Percentiles rank a stretch among this genome's conserved stretches.
Conservation (phyloP, 2,329 filamentous ascomycete genomes). For the Fusarium nisikadoi region DNA sequence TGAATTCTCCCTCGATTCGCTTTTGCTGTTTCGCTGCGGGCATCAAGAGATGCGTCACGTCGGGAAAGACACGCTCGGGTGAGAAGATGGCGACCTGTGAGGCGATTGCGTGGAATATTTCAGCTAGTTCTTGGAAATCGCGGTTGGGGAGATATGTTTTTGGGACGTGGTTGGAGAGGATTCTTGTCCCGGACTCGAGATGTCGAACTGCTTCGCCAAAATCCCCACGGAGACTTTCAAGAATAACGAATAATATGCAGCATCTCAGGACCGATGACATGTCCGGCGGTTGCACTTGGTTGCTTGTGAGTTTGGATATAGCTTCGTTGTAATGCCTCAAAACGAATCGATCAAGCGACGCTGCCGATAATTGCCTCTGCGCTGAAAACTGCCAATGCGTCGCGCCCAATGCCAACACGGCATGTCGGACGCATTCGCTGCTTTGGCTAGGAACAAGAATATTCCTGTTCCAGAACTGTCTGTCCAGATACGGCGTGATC, state of each 20-base stretch:
- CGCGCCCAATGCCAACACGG: neutral
- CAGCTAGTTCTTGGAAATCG: neutral
- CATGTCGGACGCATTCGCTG: neutral
- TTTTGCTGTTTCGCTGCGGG: neutral
- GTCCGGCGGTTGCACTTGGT: neutral
- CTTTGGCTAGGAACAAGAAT: neutral
- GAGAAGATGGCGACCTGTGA: slow-evolving; percentile 11
- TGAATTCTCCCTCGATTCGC: neutral
- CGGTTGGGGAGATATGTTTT: neutral
- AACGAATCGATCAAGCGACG: neutral
- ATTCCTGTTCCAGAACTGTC: neutral
- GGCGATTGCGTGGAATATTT: slow-evolving; percentile 4
- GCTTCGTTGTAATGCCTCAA: slow-evolving; percentile 5
- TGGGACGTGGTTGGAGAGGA: neutral
- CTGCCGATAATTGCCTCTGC: fast-evolving
- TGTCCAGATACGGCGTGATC: neutral
- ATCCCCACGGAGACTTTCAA: slow-evolving; percentile 6
- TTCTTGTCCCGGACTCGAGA: slow-evolving; percentile 4
- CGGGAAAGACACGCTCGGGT: neutral
- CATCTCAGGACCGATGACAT: neutral
- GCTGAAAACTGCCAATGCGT: neutral
- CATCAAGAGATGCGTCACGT: neutral
- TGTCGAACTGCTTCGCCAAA: slow-evolving; percentile 12
- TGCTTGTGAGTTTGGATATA: neutral
- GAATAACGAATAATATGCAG: slow-evolving; percentile 2